phyloP scores from a whole-genome alignment of 805 yeast species.

The Ogataea pignaliae region DNA sequence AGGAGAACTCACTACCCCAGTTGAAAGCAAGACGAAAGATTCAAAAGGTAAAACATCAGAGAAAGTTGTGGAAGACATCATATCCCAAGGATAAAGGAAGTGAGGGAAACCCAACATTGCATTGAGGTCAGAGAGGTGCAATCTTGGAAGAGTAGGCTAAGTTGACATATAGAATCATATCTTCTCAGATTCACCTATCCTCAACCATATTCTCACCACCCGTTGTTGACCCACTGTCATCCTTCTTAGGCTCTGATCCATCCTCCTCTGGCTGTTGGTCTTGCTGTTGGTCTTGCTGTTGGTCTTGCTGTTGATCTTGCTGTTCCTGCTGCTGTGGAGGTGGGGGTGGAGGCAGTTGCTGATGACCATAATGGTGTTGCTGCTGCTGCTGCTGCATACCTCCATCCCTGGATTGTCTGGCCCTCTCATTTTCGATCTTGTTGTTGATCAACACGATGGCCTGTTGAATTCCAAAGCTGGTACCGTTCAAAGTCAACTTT shows the following conservation, averaged over 20 bases:
- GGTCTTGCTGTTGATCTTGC: not conserved
- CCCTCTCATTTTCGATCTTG: conserved; percentile 62
- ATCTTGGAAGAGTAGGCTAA: no score
- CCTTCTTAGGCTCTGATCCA: not conserved
- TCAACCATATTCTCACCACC: not conserved
- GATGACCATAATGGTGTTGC: not conserved
- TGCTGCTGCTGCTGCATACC: not conserved
- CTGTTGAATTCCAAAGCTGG: conserved; percentile 61
- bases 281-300: not conserved
- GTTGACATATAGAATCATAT: no score
- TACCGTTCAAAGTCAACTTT: conserved; percentile 63
- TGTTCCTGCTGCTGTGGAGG: not conserved
- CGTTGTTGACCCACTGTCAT: not conserved
- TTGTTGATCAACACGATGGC: conserved; percentile 71
- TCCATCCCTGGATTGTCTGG: conserved; percentile 25
- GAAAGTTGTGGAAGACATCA: not conserved
- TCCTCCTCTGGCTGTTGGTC: not conserved
- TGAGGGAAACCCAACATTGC: no score
- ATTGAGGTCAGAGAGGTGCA: no score
- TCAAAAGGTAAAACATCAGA: not conserved
- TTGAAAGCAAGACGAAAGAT: not conserved
- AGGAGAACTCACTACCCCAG: no score
- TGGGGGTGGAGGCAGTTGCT: not conserved
- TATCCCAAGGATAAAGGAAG: not conserved
- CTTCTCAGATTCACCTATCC: not conserved